These are phyloP conservation scores for Solanum pinnatisectum DNA, from an alignment of 257 asterid species.

Conservation along the genomic window DNA sequence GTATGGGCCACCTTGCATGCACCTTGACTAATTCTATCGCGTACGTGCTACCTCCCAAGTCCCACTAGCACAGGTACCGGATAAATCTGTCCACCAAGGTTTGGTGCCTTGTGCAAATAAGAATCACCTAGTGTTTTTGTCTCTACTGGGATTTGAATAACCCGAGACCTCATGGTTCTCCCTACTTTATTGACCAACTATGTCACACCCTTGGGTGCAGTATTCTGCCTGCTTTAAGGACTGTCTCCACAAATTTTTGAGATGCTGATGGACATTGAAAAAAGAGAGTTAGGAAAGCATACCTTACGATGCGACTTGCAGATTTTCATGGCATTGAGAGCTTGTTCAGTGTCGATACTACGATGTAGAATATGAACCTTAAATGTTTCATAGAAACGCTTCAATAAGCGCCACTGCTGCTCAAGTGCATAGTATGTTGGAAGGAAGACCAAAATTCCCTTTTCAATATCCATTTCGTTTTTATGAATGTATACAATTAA, in stretches of 20 bases:
- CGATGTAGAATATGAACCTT: conserved; percentile 92
- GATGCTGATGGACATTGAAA: not conserved
- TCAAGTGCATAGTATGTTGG: conserved; percentile 83
- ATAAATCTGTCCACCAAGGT: not conserved
- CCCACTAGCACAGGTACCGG: not conserved
- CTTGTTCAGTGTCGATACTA: conserved; percentile 76
- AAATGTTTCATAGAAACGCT: conserved; percentile 50
- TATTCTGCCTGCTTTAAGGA: not conserved
- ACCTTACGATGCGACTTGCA: conserved; percentile 90
- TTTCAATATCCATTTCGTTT: conserved; percentile 86
- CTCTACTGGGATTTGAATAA: not conserved
- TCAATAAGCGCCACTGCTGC: conserved; percentile 82
- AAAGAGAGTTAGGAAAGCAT: conserved; percentile 2
- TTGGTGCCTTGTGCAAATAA: not conserved
- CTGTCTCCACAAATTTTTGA: not conserved
- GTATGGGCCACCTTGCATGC: not conserved
- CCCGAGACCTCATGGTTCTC: not conserved
- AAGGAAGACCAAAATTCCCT: conserved; percentile 89
- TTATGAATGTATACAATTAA: conserved; percentile 76
- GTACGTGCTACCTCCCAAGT: not conserved
- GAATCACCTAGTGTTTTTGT: not conserved
- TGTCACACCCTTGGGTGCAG: not conserved
- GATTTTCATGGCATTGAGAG: conserved; percentile 79
- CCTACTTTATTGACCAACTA: not conserved
- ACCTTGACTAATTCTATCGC: not conserved